Base-by-base conservation (phyloP, 2,329 filamentous ascomycete species). In the Microcyclospora tardicrescens region DNA sequence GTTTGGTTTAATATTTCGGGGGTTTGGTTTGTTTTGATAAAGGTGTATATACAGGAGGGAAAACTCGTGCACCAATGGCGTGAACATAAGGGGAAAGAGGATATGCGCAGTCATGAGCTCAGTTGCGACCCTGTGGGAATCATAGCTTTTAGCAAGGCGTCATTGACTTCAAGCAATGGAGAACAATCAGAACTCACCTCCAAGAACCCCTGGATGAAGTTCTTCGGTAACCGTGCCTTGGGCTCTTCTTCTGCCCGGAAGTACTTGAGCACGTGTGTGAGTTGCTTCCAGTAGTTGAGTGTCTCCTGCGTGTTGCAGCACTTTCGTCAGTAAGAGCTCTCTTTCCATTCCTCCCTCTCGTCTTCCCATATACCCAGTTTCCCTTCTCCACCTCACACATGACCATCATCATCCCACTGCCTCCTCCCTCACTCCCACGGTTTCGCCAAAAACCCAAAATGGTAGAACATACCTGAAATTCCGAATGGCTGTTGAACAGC, bases 261-360 rank as follows among this genome's bases (percentile, higher is more conserved):
- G 66, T 94, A 98, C 55, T 91, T 86, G 75, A 98, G 85, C 52
- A 98, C 75, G 62, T 98, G 91, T 47, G 83, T 83, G 45, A 87
- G 73, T 66, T 98, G 91, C 67, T 95, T 94, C 91, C 91, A 98
- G 73, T 83, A 98, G 69, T 98, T 98, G 72, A 98, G 77, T 38
- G 84, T 98, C 73, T 98, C 91, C 87, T 95, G 53, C 41, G 31
- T 15, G 12, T 19, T 27, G n/a, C n/a, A n/a, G n/a, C 13, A 10
- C 16, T 28, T 10, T 19, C 6, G 14, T 32, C 14, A 32, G 30
- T 10, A 32, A n/a, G 5, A n/a, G 10, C 10, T n/a, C 14, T 32
- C 14, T 32, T 6, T 32, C 12, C 11, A 15, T 31, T 12, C 14
- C 30, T 16, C 24, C 27, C 12, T 5, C 29, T 14, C 11, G 6